Base-by-base conservation (phyloP, 2,329 filamentous ascomycete genomes). In the Phyllosticta citriasiana region DNA sequence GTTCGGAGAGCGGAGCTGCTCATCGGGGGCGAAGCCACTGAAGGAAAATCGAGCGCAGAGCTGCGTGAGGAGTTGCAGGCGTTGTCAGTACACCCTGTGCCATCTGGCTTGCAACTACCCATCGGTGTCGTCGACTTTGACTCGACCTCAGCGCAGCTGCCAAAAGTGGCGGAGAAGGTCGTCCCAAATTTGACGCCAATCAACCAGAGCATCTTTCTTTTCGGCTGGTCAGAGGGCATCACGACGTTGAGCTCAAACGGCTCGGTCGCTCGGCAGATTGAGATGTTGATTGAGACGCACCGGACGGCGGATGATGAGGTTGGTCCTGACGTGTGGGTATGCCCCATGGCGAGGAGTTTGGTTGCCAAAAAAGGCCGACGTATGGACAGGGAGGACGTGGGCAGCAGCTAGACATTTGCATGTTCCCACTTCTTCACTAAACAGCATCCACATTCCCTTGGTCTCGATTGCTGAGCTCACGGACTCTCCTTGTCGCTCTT, bases 171-270 rank as follows among this genome's bases (percentile, higher is more conserved):
- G 12, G 73, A 67, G 51, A 75, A 68, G 65, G 79, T 79, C 58
- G 77, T 69, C 4, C 66, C 76, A 8, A 74, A 77, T 5, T 75
- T 88, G 57, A 84, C 82, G 0, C 73, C 78, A 12, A 84, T 88
- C 61, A 91, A 89, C 67, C 74, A 79, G 59, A 85, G 86, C 22
- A 87, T 90, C 8, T 89, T 91, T 68, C 76, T 88, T 58, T 85
- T 85, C 67, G 88, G 88, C 16, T 92, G 88, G 88, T 78, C 79
- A 9, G 74, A 77, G 8, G 76, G 80, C 0, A 69, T 82, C 26
- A 88, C 86, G 1, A 91, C 88, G 0, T 74, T 92, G 57, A 89
- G 87, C 2, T 87, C 85, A 64, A 91, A 92, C 69, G 80, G 82
- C 24, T 82, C 82, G 1, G 84, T 88, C 53, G 82, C 84, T 24